Evolutionary conservation across 2,329 filamentous ascomycete species (phyloP), one percentile per base, ranked within the genome.

Genomic region (Clonostachys sp.): DNA sequence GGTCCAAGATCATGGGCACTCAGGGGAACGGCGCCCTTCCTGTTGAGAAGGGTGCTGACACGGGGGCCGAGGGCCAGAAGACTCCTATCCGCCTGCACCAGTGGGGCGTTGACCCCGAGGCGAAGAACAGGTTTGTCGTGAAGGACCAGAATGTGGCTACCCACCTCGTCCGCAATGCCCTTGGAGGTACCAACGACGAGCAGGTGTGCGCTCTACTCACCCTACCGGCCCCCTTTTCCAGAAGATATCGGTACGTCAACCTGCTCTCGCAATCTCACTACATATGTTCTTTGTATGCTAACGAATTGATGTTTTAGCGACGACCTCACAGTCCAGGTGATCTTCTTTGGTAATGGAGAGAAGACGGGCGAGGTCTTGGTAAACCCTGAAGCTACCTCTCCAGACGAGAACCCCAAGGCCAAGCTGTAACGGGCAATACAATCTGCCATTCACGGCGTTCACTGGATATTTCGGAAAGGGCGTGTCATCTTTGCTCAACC

Each of bases 101-200:
- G 63, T 99, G 94, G 87, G 90, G 91, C 43, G 83, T 95, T 33
- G 83, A 85, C 41, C 80, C 81, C 6, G 80, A 83, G 41, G 77
- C 86, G 57, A 83, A 86, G 57, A 84, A 87, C 57, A 80, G 94
- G n/a, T 99, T 97, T 58, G 84, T 95, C 2, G 88, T 96, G 12
- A 85, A 95, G 71, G 95, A 99, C 65, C 91, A 91, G 72, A 99
- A 99, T 56, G 94, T 87, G 8, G 94, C 94, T 1, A 99, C 94
- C 3, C 94, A 99, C 71, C 79, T 99, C 43, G 88, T 97, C 43
- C 84, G 94, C 53, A 99, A 99, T 61, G 94, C 94, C 0, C 81
- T 99, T 33, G 94, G 94, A 47, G 94, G 94, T 12, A 91, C 87
- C 63, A 91, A 99, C 60, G 83, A 85, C 59, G 95, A 99, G 68